phyloP scores from a whole-genome alignment of 1,139 yeast genomes.

The Zhuliangozyma blackwelliae region DNA sequence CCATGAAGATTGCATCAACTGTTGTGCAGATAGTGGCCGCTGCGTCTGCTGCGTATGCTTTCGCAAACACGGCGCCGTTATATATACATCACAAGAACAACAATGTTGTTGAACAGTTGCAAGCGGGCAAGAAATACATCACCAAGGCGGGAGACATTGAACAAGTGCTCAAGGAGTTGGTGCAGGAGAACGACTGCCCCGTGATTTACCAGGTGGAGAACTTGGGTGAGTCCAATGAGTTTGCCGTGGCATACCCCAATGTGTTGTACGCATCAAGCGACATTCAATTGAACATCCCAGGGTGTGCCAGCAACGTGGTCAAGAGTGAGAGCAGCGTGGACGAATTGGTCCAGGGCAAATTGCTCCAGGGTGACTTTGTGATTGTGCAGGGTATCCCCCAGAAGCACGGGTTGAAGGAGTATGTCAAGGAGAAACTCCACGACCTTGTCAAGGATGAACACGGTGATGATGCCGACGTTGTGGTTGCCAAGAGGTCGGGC shows the following conservation, averaged over 20 bases:
- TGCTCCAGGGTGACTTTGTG: too few relatives aligned
- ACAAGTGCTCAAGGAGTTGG: constrained; percentile 12
- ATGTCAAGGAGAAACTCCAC: constrained; percentile 6
- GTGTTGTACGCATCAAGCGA: constrained; percentile 1
- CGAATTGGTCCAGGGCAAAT: constrained; percentile 14
- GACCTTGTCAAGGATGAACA: constrained; percentile 17
- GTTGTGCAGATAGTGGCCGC: neutral
- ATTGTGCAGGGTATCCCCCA: constrained; percentile 32
- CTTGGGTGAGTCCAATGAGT: constrained; percentile 6
- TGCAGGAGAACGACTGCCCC: constrained; percentile 16
- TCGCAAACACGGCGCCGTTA: constrained; percentile 30
- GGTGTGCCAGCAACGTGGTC: neutral
- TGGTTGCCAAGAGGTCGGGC: constrained; percentile 11
- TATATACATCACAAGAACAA: constrained; percentile 12
- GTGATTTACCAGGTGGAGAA: constrained; percentile 23
- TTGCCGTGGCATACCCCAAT: neutral
- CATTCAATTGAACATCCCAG: neutral
- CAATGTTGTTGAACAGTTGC: neutral
- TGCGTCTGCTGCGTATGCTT: constrained; percentile 18
- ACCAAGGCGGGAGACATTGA: constrained; percentile 1
- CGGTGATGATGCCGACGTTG: constrained; percentile 7
- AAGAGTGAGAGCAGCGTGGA: constrained; percentile 8
- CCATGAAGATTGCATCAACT: too few relatives aligned
- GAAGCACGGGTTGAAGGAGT: constrained; percentile 8
- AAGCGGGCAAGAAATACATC: neutral